A percentile compares a stretch with the other conserved stretches of the same genome.
Evolutionary conservation across 2,329 filamentous ascomycete species (phyloP).

Genomic region (Nemania bipapillata): DNA sequence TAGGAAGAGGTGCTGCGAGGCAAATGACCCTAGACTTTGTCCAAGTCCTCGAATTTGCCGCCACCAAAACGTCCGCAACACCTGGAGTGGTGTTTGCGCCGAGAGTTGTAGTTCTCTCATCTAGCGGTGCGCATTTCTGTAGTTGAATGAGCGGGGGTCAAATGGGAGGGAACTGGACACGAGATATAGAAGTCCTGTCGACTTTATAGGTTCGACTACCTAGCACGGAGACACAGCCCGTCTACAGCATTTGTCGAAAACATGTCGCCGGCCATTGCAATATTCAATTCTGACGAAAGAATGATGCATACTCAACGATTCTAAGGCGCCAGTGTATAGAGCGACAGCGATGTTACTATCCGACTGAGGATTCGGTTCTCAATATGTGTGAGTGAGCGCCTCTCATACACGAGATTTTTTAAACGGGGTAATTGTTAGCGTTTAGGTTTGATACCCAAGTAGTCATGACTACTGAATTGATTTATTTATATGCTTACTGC

Average conservation of each 20-base stretch:
- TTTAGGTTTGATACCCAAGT: slow-evolving; percentile 40
- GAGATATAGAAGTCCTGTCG: neutral
- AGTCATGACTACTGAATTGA: slow-evolving; percentile 29
- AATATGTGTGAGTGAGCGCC: neutral
- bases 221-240: neutral
- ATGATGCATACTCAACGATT: neutral
- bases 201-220: neutral
- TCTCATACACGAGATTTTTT: slow-evolving; percentile 9
- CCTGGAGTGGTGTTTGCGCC: neutral
- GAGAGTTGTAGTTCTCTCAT: neutral
- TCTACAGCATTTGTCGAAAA: slow-evolving; percentile 9
- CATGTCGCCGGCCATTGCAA: neutral
- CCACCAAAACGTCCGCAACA: neutral
- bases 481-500: slow-evolving; percentile 13
- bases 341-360: neutral
- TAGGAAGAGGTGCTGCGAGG: neutral
- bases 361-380: neutral
- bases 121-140: neutral
- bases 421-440: slow-evolving; percentile 25
- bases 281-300: neutral
- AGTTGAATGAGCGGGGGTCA: neutral
- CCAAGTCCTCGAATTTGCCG: neutral
- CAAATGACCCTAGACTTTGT: neutral
- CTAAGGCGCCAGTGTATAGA: neutral
- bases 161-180: neutral